A percentile compares a stretch with the other conserved stretches of the same genome.
phyloP scores from a whole-genome alignment of 495 filamentous ascomycete species.

The Penicillium soppii region DNA sequence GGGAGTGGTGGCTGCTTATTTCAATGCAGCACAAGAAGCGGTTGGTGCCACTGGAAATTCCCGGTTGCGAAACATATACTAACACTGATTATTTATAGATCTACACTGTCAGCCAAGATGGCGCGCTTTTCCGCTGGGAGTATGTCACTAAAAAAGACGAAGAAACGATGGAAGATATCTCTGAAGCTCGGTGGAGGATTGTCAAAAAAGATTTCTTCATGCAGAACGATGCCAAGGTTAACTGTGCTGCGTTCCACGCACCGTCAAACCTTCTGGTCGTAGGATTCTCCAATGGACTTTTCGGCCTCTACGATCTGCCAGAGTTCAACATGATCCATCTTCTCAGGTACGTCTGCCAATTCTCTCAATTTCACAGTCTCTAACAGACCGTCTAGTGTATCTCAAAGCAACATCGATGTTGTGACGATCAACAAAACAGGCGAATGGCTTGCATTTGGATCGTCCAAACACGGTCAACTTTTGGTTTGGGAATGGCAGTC shows the following conservation, averaged over 20 bases:
- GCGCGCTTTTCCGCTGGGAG: constrained; percentile 65
- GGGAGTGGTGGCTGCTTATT: constrained; percentile 83
- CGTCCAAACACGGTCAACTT: constrained; percentile 88
- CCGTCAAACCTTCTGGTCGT: constrained; percentile 84
- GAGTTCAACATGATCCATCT: constrained; percentile 95
- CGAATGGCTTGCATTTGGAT: constrained; percentile 98
- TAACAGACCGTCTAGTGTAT: constrained; percentile 62
- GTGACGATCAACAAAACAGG: constrained; percentile 90
- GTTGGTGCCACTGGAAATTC: constrained; percentile 41
- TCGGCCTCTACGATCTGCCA: constrained; percentile 93
- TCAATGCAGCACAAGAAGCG: constrained; percentile 86
- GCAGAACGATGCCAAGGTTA: constrained; percentile 84
- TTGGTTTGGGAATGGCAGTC: constrained; percentile 99
- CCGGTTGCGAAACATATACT: constrained; percentile 47
- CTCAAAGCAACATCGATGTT: constrained; percentile 91
- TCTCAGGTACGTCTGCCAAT: constrained; percentile 48
- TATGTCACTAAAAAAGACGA: constrained; percentile 55
- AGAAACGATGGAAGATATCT: constrained; percentile 59
- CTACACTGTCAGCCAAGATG: constrained; percentile 70
- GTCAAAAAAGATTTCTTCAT: constrained; percentile 85
- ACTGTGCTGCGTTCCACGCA: constrained; percentile 83
- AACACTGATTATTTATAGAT: constrained; percentile 57
- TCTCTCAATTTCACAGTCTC: not conserved
- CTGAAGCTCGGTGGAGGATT: constrained; percentile 79
- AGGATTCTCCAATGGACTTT: constrained; percentile 92